These are phyloP conservation scores for Psidium guajava DNA, from an alignment of 345 rosid genomes.

Conservation along the genomic window DNA sequence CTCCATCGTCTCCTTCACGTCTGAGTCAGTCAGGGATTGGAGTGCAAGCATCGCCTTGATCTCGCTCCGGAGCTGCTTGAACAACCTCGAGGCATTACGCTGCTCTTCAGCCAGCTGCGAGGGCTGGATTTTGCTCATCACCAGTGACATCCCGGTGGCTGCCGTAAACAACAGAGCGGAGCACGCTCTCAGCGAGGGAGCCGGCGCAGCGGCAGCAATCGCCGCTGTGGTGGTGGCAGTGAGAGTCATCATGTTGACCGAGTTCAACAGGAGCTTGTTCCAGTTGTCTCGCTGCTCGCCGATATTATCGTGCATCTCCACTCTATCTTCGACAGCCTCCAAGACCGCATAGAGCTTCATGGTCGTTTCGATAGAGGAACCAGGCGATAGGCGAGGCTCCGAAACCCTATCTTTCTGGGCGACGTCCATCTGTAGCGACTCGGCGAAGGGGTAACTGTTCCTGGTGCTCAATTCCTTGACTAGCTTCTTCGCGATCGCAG, in stretches of 20 bases:
- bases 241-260: slow-evolving; percentile 59
- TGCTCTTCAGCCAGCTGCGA: background rate
- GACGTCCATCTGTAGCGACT: background rate
- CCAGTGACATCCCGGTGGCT: slow-evolving; percentile 1
- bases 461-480: background rate
- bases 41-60: background rate
- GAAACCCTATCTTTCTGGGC: background rate
- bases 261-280: slow-evolving; percentile 49
- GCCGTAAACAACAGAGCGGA: slow-evolving; percentile 2
- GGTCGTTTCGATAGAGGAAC: background rate
- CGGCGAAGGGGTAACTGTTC: background rate
- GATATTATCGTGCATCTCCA: slow-evolving; percentile 60
- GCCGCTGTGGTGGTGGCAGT: slow-evolving; percentile 25
- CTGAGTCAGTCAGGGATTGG: background rate
- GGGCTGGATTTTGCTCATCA: slow-evolving; percentile 9
- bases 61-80: slow-evolving; percentile 1
- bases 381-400: background rate
- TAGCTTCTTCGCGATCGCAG: background rate
- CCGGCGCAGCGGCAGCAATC: background rate
- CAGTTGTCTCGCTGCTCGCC: slow-evolving; percentile 58
- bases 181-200: background rate
- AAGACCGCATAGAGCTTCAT: slow-evolving; percentile 29
- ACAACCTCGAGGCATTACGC: background rate
- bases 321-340: slow-evolving; percentile 47
- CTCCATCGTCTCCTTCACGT: slow-evolving; percentile 13